A percentile compares a stretch with the other conserved stretches of the same genome.
Evolutionary conservation across 2,329 filamentous ascomycete species (phyloP).

Genomic region (Aureobasidium melanogenum): DNA sequence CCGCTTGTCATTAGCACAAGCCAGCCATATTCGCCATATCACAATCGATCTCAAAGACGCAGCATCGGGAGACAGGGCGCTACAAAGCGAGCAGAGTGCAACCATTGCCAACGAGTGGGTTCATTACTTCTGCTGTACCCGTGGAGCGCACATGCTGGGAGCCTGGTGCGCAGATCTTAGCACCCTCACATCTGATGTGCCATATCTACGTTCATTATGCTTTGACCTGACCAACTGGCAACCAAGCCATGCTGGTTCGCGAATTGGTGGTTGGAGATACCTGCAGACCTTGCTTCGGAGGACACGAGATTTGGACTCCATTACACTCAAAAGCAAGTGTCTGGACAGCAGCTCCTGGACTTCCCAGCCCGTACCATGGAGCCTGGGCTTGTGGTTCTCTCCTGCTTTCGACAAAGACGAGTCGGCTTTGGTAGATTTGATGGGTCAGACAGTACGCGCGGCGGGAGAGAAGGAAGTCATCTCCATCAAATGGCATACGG

Average conservation of each 20-base stretch:
- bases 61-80: not conserved
- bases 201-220: constrained; percentile 4
- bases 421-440: constrained; percentile 3
- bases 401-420: constrained; percentile 6
- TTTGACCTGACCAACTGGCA: constrained; percentile 11
- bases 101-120: constrained; percentile 25
- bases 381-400: constrained; percentile 10
- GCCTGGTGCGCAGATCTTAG: constrained; percentile 13
- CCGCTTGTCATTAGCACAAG: constrained; percentile 18
- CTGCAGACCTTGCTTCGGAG: not conserved
- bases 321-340: constrained; percentile 4
- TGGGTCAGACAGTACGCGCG: not conserved
- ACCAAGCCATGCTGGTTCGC: not conserved
- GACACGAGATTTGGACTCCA: not conserved
- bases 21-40: constrained; percentile 23
- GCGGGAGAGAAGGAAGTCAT: not conserved
- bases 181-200: constrained; percentile 19
- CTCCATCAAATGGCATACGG: not conserved
- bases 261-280: constrained; percentile 11
- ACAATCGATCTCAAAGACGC: constrained; percentile 29
- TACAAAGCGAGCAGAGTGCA: not conserved
- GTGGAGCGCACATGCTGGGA: constrained; percentile 23
- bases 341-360: constrained; percentile 3
- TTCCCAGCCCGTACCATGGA: constrained; percentile 3
- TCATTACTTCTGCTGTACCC: constrained; percentile 23